These are phyloP conservation scores for Boletus vermiculosoides DNA, from an alignment of 768 basidiomycete species.

Conservation along the genomic window DNA sequence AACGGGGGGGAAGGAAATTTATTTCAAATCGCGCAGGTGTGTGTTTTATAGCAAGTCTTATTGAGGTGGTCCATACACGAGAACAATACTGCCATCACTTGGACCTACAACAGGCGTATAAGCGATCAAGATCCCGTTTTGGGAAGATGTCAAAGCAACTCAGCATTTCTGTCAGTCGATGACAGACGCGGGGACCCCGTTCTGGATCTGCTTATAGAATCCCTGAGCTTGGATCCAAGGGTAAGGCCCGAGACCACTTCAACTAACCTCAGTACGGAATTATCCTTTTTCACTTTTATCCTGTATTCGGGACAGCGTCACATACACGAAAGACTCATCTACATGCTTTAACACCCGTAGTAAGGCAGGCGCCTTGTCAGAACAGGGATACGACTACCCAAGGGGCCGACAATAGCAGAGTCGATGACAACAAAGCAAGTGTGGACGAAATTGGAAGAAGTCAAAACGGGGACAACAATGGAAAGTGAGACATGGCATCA, in stretches of 20 bases:
- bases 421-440: background rate
- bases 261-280: too few species aligned
- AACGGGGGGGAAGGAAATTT: background rate
- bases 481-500: background rate
- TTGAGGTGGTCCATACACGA: conserved; percentile 1
- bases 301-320: background rate
- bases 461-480: background rate
- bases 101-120: conserved; percentile 19
- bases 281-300: background rate
- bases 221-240: background rate
- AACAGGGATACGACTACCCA: background rate
- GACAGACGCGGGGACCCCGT: background rate
- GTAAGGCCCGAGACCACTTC: background rate
- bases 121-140: conserved; percentile 8
- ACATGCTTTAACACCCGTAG: background rate
- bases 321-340: too few species aligned
- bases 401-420: background rate
- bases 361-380: background rate
- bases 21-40: background rate
- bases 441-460: background rate
- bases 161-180: background rate
- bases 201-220: background rate
- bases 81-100: conserved; percentile 11
- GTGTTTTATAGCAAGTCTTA: conserved; percentile 9
- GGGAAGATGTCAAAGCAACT: conserved; percentile 16